Evolutionary conservation across 345 rosid species (phyloP).

Genomic region (Linum usitatissimum): DNA sequence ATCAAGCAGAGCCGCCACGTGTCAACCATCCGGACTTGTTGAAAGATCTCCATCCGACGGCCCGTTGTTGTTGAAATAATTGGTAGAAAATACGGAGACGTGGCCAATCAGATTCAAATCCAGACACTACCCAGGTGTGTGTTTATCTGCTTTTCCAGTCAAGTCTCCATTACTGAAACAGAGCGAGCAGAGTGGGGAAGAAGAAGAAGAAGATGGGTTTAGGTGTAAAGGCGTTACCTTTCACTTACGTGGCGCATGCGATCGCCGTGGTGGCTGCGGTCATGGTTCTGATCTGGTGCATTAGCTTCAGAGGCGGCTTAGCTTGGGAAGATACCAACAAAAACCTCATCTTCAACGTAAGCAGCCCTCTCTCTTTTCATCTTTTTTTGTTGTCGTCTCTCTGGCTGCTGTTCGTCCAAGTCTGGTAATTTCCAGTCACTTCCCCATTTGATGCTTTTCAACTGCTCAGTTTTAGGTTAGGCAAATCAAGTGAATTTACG

Average conservation of each 20-base stretch:
- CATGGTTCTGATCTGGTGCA: slow-evolving; percentile 75
- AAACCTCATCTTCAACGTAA: slow-evolving; percentile 85
- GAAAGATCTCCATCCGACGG: too few relatives aligned
- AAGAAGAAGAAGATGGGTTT: slow-evolving; percentile 31
- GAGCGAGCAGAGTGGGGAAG: neutral
- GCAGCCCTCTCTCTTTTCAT: too few relatives aligned
- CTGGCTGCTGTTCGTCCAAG: too few relatives aligned
- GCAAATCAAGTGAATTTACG: too few relatives aligned
- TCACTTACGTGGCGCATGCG: slow-evolving; percentile 53
- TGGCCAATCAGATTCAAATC: neutral
- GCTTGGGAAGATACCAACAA: slow-evolving; percentile 89
- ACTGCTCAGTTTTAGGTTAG: too few relatives aligned
- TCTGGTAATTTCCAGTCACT: too few relatives aligned
- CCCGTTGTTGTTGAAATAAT: neutral
- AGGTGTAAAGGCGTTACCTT: slow-evolving; percentile 36
- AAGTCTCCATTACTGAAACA: neutral
- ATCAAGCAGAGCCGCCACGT: too few relatives aligned
- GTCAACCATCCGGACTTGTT: too few relatives aligned
- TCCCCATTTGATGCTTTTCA: too few relatives aligned
- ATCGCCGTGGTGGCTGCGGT: slow-evolving; percentile 46
- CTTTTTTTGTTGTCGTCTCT: too few relatives aligned
- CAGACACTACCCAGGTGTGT: neutral
- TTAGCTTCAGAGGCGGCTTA: slow-evolving; percentile 68
- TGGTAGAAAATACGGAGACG: neutral
- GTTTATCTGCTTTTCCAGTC: neutral